Percentiles rank a stretch among this genome's conserved stretches.
Conservation (phyloP, 805 yeast genomes). For the Yamadazyma sp. region DNA sequence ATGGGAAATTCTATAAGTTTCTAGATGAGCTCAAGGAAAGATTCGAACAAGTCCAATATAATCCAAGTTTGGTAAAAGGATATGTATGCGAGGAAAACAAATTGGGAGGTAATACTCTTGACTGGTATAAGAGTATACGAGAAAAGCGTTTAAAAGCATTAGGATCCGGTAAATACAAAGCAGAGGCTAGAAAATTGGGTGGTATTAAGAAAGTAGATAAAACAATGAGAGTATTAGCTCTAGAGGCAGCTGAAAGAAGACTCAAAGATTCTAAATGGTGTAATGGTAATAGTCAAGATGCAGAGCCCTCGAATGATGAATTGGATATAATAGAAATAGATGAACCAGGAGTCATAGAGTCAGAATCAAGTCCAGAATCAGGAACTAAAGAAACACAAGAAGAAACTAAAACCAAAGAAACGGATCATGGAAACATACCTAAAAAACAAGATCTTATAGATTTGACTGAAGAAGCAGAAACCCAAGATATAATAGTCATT, state of each 20-base stretch:
- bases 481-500: too few species aligned
- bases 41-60: constrained; percentile 42
- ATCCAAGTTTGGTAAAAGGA: constrained; percentile 33
- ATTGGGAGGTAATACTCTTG: constrained; percentile 31
- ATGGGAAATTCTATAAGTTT: constrained; percentile 61
- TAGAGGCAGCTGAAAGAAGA: constrained; percentile 65
- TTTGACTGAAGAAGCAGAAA: too few species aligned
- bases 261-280: constrained; percentile 53
- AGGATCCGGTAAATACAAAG: constrained; percentile 36
- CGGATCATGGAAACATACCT: neutral
- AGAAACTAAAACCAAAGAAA: neutral
- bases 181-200: constrained; percentile 37
- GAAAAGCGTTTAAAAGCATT: constrained; percentile 42
- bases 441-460: too few species aligned
- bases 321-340: constrained; percentile 32
- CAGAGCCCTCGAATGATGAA: constrained; percentile 45
- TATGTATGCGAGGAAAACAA: constrained; percentile 48
- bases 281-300: constrained; percentile 15
- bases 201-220: constrained; percentile 5
- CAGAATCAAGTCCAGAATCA: too few species aligned
- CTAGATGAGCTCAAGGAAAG: constrained; percentile 60
- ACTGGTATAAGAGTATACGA: constrained; percentile 18
- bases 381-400: too few species aligned
- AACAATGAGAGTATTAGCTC: constrained; percentile 38
- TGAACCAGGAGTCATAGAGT: neutral